Percentiles rank a stretch among this genome's conserved stretches.
These are phyloP conservation scores for Trametes meyenii DNA, from an alignment of 768 basidiomycete species.

Conservation along the genomic window DNA sequence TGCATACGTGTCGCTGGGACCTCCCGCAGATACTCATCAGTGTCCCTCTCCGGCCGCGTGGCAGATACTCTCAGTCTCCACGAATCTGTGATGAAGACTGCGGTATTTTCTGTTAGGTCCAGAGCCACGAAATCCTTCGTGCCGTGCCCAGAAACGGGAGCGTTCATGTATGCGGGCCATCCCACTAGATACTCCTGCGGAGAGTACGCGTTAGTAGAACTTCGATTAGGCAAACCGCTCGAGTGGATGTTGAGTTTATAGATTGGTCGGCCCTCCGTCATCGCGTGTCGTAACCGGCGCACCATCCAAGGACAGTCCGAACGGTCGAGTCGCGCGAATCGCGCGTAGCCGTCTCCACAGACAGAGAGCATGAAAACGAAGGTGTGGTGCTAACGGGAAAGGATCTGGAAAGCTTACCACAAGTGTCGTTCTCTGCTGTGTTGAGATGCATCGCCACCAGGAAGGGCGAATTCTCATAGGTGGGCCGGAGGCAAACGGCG, in stretches of 20 bases:
- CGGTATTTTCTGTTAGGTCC: not conserved
- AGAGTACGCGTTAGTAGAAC: not conserved
- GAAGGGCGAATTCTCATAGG: not conserved
- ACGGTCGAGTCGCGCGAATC: conserved; percentile 3
- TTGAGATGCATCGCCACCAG: not conserved
- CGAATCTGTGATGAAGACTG: not conserved
- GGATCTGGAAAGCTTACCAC: not conserved
- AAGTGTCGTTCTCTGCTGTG: not conserved
- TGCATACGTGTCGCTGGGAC: not conserved
- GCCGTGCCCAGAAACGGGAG: not conserved
- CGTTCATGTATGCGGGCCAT: not conserved
- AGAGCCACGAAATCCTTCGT: not conserved
- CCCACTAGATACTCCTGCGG: not conserved
- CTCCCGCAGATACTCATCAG: not conserved
- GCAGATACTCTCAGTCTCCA: not conserved
- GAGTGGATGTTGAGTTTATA: not conserved
- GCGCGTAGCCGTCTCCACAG: not conserved
- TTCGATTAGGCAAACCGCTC: not conserved
- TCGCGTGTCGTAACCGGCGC: not conserved
- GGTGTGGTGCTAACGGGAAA: not conserved
- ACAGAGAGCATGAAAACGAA: not conserved
- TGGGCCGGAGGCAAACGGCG: not conserved
- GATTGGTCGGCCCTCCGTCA: not conserved
- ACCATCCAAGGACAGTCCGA: not conserved
- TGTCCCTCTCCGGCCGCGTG: not conserved